Conservation (phyloP, 495 filamentous ascomycete genomes). For the Lichina pygmaea region DNA sequence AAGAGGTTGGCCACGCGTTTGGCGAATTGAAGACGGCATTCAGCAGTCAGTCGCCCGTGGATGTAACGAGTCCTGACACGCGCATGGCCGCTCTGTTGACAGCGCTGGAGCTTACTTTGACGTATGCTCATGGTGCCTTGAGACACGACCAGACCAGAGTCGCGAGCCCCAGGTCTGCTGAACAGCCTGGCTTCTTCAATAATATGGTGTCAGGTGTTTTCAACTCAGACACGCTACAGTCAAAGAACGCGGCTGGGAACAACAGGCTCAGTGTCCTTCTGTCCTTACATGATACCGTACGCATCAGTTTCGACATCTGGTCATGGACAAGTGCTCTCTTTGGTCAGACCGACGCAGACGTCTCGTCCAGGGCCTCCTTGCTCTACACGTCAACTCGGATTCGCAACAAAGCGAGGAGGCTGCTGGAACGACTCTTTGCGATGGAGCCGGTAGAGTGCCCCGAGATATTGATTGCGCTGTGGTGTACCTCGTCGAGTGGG, state of each 20-base stretch:
- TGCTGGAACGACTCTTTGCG: conserved; percentile 78
- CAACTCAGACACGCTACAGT: conserved; percentile 45
- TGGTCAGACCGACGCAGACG: conserved; percentile 28
- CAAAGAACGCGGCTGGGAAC: conserved; percentile 60
- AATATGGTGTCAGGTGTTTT: conserved; percentile 94
- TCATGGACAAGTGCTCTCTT: conserved; percentile 54
- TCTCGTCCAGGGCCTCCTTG: conserved; percentile 53
- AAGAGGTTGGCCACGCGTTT: conserved; percentile 45
- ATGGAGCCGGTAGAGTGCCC: conserved; percentile 88
- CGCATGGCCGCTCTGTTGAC: conserved; percentile 57
- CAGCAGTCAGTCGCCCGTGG: conserved; percentile 8
- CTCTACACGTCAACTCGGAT: conserved; percentile 69
- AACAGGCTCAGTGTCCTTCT: conserved; percentile 77
- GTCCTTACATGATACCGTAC: conserved; percentile 89
- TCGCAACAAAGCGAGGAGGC: conserved; percentile 61
- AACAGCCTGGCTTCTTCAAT: conserved; percentile 77
- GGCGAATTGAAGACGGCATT: conserved; percentile 30
- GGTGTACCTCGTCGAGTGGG: conserved; percentile 22
- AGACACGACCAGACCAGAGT: conserved; percentile 44
- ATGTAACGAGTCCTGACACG: conserved; percentile 26
- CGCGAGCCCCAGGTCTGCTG: conserved; percentile 43
- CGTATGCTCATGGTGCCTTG: conserved; percentile 63
- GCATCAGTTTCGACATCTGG: conserved; percentile 83
- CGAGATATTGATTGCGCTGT: conserved; percentile 68
- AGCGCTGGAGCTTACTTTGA: conserved; percentile 72